Conservation (phyloP, 768 basidiomycete species). For the Asterophora parasitica region DNA sequence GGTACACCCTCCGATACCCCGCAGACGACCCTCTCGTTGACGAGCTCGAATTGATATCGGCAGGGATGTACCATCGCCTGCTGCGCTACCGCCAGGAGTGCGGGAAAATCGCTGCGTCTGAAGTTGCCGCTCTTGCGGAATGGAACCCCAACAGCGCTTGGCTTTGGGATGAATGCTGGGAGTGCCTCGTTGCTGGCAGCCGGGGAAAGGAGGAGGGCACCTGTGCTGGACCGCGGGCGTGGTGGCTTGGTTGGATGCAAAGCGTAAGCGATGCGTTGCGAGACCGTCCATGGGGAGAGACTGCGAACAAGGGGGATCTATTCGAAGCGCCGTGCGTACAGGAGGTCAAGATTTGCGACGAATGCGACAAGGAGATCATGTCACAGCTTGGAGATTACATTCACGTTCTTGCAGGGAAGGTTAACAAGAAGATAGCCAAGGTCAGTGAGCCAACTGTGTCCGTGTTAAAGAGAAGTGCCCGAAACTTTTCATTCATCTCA, state of each 20-base stretch:
- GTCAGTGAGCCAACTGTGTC: conserved; percentile 17
- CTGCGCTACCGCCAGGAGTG: conserved; percentile 38
- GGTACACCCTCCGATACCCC: conserved; percentile 29
- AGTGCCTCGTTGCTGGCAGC: conserved; percentile 17
- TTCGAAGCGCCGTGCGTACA: conserved; percentile 19
- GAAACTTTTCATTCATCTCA: not conserved
- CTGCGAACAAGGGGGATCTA: conserved; percentile 27
- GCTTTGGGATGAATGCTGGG: conserved; percentile 28
- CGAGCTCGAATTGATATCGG: conserved; percentile 38
- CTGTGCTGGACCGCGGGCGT: conserved; percentile 22
- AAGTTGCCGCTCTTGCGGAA: conserved; percentile 20
- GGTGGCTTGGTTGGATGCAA: conserved; percentile 31
- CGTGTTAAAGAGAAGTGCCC: not conserved
- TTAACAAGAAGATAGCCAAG: conserved; percentile 28
- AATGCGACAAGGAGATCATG: conserved; percentile 21
- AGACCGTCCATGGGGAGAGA: conserved; percentile 29
- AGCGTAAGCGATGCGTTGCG: conserved; percentile 25
- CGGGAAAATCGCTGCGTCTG: conserved; percentile 26
- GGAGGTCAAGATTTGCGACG: conserved; percentile 22
- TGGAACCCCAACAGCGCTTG: conserved; percentile 25
- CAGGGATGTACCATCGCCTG: conserved; percentile 35
- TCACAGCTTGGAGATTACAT: conserved; percentile 28
- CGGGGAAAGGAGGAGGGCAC: conserved; percentile 2
- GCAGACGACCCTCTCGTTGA: conserved; percentile 22
- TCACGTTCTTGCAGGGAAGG: conserved; percentile 25